Evolutionary conservation across 108 stramenopile genomes (phyloP), one percentile per base, ranked within the genome.

Genomic region (Pseudonitzschia multistriata): DNA sequence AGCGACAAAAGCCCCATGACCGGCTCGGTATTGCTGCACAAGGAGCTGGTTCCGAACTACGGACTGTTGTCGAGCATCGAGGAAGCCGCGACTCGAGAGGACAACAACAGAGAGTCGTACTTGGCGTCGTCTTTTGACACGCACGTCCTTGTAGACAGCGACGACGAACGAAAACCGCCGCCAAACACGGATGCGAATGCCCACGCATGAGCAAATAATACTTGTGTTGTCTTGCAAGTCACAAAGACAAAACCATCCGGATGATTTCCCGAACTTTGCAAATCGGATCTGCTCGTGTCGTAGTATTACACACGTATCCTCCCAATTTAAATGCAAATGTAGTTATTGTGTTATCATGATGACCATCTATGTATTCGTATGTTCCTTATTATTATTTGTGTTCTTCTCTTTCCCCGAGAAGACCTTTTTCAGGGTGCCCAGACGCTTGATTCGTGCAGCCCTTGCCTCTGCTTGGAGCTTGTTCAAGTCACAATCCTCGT

Each of bases 21-120:
- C 10, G 91, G 90, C 10, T 78, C 79, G 13, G 67, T 85, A 5
- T 62, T 96, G 3, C 50, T 73, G 10, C 88, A 92, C 79, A 83
- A 81, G 48, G 65, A 88, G 56, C 71, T 97, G 39, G 91, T 96
- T 14, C 82, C 91, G 10, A 97, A 97, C 65, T 92, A 93, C 71
- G 71, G 80, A 53, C 66, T 96, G 8, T 35, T 92, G 34, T 86
- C 88, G 14, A 86, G 79, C 64, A 49, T 94, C 36, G 79, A 87
- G 76, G 75, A 70, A 33, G 75, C 69, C 3, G 62, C 62, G 4
- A 24, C 63, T 29, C 62, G 68, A 67, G 19, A 47, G 40, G 42
- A 45, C 13, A 64, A 28, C 30, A 10, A 64, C 2, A 24, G 7
- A 19, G 24, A 25, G 1, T 2, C 50, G 50, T 24, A 45, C 7